Evolutionary conservation across 2,329 filamentous ascomycete genomes (phyloP).

Genomic region (Grosmannia serpens): DNA sequence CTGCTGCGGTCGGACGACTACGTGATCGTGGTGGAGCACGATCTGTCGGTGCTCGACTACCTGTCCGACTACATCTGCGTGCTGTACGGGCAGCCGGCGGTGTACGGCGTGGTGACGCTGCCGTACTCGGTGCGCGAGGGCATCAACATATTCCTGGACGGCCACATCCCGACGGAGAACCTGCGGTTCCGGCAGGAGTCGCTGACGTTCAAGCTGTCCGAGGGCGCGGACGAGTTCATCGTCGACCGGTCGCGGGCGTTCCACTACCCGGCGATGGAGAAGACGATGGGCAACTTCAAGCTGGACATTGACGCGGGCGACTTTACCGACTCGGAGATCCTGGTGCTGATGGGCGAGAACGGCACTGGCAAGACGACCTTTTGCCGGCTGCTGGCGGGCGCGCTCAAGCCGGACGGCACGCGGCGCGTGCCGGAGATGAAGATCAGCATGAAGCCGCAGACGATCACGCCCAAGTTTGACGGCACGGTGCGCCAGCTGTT

Average conservation of each 20-base stretch:
- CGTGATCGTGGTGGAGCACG: slow-evolving; percentile 98
- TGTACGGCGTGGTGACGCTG: slow-evolving; percentile 95
- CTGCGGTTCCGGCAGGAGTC: slow-evolving; percentile 96
- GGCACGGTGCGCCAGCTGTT: slow-evolving; percentile 96
- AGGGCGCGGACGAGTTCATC: slow-evolving; percentile 79
- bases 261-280: slow-evolving; percentile 80
- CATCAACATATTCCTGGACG: slow-evolving; percentile 98
- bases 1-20: slow-evolving; percentile 84
- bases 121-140: slow-evolving; percentile 94
- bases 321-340: slow-evolving; percentile 96
- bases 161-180: slow-evolving; percentile 93
- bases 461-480: slow-evolving; percentile 95
- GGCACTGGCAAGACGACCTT: slow-evolving; percentile 97
- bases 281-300: slow-evolving; percentile 78
- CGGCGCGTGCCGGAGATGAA: slow-evolving; percentile 81
- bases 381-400: slow-evolving; percentile 89
- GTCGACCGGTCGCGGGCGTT: slow-evolving; percentile 78
- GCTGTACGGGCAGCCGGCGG: slow-evolving; percentile 86
- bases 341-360: slow-evolving; percentile 99
- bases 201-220: slow-evolving; percentile 85
- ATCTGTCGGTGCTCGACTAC: slow-evolving; percentile 96
- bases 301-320: slow-evolving; percentile 61
- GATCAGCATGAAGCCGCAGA: slow-evolving; percentile 81
- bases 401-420: slow-evolving; percentile 76
- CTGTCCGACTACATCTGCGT: slow-evolving; percentile 98